Evolutionary conservation across 208 protist species (phyloP).

Genomic region (Leishmania amazonensis): DNA sequence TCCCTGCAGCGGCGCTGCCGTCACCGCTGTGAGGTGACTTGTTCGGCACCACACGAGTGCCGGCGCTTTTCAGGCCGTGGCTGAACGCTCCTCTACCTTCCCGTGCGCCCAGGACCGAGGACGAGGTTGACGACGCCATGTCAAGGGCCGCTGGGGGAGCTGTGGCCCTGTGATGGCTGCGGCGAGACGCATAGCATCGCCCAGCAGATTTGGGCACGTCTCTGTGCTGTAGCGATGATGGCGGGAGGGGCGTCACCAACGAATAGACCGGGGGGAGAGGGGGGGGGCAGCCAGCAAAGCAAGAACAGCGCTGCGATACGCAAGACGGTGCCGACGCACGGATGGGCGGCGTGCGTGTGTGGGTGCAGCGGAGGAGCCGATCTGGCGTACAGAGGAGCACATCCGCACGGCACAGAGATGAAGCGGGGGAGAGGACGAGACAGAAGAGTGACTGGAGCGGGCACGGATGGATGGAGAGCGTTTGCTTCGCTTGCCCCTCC

Average conservation of each 20-base stretch:
- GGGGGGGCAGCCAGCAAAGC: not conserved
- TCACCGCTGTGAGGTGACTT: not conserved
- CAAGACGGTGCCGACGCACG: not conserved
- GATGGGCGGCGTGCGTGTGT: too few relatives aligned
- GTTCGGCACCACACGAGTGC: too few relatives aligned
- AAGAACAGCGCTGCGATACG: not conserved
- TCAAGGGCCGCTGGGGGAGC: not conserved
- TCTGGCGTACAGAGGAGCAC: not conserved
- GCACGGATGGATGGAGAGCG: not conserved
- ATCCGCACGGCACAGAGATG: not conserved
- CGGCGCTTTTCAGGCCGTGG: not conserved
- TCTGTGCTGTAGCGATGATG: not conserved
- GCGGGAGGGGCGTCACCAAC: not conserved
- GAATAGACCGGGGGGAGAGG: not conserved
- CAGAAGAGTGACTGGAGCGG: not conserved
- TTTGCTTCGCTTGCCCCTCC: not conserved
- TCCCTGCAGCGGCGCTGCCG: not conserved
- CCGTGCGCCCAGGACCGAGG: not conserved
- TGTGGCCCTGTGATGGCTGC: not conserved
- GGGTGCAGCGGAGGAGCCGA: not conserved
- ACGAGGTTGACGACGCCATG: not conserved
- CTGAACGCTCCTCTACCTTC: not conserved
- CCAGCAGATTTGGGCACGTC: not conserved
- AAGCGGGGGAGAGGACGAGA: not conserved
- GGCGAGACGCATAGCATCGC: conserved; percentile 1